A percentile compares a stretch with the other conserved stretches of the same genome.
phyloP scores from a whole-genome alignment of 306 rosid genomes.

The Delonix regia region DNA sequence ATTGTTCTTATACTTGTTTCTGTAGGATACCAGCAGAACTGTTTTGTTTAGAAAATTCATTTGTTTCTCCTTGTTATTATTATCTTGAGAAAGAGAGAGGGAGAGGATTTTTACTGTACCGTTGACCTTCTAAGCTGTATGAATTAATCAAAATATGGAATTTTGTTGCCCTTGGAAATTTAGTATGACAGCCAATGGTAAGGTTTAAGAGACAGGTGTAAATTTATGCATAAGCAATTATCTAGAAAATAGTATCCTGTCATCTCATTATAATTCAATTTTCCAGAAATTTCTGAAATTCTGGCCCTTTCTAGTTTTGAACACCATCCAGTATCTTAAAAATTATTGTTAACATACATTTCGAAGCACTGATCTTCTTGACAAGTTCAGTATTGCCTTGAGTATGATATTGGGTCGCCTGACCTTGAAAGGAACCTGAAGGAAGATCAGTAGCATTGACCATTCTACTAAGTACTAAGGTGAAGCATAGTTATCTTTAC shows the following conservation, averaged over 20 bases:
- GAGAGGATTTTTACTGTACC: neutral
- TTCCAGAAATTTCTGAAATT: neutral
- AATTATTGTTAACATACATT: slow-evolving; percentile 24
- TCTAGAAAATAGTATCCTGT: neutral
- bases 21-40: slow-evolving; percentile 6
- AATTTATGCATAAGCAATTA: neutral
- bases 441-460: slow-evolving; percentile 87
- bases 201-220: slow-evolving; percentile 4
- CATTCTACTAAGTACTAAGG: no score
- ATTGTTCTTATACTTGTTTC: slow-evolving; percentile 26
- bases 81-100: neutral
- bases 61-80: slow-evolving; percentile 33
- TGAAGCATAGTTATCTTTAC: slow-evolving; percentile 9
- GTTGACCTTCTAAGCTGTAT: neutral
- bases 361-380: slow-evolving; percentile 21
- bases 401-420: slow-evolving; percentile 39
- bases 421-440: slow-evolving; percentile 66
- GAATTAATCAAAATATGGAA: neutral
- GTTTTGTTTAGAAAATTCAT: slow-evolving; percentile 17
- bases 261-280: neutral
- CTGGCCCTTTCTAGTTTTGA: neutral
- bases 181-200: neutral
- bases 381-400: slow-evolving; percentile 14
- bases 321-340: slow-evolving; percentile 7
- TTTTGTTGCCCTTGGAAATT: slow-evolving; percentile 12